Base-by-base conservation (phyloP, 257 asterid genomes). In the Scutellaria minor region DNA sequence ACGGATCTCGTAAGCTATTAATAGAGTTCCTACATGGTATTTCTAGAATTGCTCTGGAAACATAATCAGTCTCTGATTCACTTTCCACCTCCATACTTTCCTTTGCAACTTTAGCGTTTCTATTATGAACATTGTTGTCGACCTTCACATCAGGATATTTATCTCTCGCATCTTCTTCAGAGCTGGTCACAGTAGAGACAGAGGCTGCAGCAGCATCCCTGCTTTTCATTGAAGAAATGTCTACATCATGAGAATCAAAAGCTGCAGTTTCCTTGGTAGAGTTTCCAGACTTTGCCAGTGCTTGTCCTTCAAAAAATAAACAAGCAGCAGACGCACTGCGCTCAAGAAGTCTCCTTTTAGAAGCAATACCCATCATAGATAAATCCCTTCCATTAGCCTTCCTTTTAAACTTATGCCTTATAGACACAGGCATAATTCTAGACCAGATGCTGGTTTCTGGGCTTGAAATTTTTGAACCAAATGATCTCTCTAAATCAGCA, bases 401-500 rank as follows among this genome's bases (percentile, higher is more conserved):
- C 83, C 88, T 87, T 89, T 89, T 95, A 55, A 85, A 86, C 68
- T 71, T 85, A 47, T 82, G 84, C 79, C 85, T 83, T 68, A 81
- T 44, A 15, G 85, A 73, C 37, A 81, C 85, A 11, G 93, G 95
- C 83, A 90, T 75, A 54, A 94, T 55, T 79, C 83, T 85, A 7
- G 93, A 86, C 96, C 95, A 95, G 76, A 85, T 70, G 73, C 76
- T 84, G 42, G 79, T 45, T 66, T 85, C 95, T 0, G 82, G 68
- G 61, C 85, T 70, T 9, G 92, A 72, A 78, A 85, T 77, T 78
- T 83, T 95, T 62, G 84, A 87, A 68, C 97, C 98, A 77, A 95
- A 95, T 46, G 99, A 85, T 78, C 84, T 95, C 91, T 95, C 99
- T 71, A 95, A 80, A 84, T 95, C 98, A 45, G 99, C 94, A 79